A percentile compares a stretch with the other conserved stretches of the same genome.
Conservation (phyloP, 2,329 filamentous ascomycete species). For the Alternaria panax region DNA sequence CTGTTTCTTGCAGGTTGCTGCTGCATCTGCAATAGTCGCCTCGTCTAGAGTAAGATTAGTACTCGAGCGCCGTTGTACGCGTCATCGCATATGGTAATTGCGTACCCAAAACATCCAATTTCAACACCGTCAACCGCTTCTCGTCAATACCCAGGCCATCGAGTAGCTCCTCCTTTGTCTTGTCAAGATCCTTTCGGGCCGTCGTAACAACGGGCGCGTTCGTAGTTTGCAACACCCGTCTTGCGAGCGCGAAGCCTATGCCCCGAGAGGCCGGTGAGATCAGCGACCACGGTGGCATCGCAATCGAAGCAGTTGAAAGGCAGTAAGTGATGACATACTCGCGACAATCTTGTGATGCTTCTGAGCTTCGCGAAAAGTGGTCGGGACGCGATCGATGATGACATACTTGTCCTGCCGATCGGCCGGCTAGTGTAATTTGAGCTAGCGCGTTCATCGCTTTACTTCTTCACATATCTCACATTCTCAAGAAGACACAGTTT, state of each 20-base stretch:
- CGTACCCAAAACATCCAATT: constrained; percentile 65
- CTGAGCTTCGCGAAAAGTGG: constrained; percentile 11
- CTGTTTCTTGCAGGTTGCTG: constrained; percentile 61
- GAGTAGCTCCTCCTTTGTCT: constrained; percentile 60
- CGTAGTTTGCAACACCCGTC: constrained; percentile 65
- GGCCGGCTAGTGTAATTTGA: constrained; percentile 23
- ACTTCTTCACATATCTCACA: not conserved
- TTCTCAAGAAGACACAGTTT: not conserved
- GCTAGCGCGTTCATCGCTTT: constrained; percentile 2
- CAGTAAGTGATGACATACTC: constrained; percentile 15
- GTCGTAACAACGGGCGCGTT: constrained; percentile 67
- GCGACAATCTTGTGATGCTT: not conserved
- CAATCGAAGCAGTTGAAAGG: not conserved
- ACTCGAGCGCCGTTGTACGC: not conserved
- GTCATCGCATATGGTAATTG: not conserved
- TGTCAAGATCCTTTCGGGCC: constrained; percentile 61
- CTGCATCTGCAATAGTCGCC: constrained; percentile 63
- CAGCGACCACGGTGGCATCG: constrained; percentile 59
- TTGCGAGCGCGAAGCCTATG: constrained; percentile 68
- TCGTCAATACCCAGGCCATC: constrained; percentile 57
- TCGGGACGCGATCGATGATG: constrained; percentile 41
- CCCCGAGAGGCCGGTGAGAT: constrained; percentile 68
- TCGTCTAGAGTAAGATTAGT: constrained; percentile 60
- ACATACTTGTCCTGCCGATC: constrained; percentile 36
- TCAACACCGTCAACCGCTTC: constrained; percentile 59